Percentiles rank a stretch among this genome's conserved stretches.
Conservation (phyloP, 768 basidiomycete species). For the Suillus tomentosus region DNA sequence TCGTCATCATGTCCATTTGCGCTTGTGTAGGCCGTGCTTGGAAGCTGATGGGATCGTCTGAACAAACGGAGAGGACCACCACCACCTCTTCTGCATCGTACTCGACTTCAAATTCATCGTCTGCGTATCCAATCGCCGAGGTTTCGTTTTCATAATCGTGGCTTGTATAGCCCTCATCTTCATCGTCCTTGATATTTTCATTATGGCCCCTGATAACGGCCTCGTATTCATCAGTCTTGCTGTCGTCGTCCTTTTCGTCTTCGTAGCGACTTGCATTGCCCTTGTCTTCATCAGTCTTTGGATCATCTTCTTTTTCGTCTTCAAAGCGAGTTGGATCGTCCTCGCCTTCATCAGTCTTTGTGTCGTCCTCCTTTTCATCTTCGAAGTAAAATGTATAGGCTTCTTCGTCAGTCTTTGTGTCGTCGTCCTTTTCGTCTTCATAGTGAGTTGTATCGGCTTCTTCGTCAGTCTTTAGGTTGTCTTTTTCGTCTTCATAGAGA, state of each 20-base stretch:
- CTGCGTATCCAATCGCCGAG: background rate
- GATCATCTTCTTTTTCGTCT: background rate
- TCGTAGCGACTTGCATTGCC: background rate
- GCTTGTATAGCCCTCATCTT: slow-evolving; percentile 4
- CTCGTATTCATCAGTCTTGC: background rate
- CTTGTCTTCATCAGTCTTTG: background rate
- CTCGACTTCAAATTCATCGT: background rate
- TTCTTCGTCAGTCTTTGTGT: background rate
- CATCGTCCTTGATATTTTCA: background rate
- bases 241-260: background rate
- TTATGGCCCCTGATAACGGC: background rate
- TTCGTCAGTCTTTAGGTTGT: background rate
- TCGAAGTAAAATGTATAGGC: background rate
- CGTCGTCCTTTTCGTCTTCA: background rate
- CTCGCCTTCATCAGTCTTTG: background rate
- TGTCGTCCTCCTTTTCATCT: background rate
- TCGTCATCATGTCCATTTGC: background rate
- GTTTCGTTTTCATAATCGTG: background rate
- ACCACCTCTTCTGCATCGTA: background rate
- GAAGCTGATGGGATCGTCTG: background rate
- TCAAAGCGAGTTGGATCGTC: background rate
- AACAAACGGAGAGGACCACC: slow-evolving; percentile 1
- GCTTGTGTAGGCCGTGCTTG: background rate
- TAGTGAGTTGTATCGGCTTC: background rate
- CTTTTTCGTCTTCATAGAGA: background rate